phyloP scores from a whole-genome alignment of 306 rosid species.

The Vachellia collinsii region DNA sequence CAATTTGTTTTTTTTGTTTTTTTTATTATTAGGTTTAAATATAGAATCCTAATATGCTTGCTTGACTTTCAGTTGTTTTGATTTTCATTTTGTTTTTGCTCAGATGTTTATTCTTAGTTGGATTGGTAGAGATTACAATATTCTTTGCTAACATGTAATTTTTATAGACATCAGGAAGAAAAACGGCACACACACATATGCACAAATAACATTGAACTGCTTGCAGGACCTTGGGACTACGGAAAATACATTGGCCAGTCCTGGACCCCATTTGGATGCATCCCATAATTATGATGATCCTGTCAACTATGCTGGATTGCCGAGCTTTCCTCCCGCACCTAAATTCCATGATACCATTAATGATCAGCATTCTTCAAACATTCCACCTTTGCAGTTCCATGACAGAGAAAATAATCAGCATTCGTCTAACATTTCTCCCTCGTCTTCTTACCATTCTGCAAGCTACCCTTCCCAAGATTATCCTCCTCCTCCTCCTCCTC shows the following conservation, averaged over 20 bases:
- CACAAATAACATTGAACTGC: conserved; percentile 34
- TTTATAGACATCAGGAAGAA: background rate
- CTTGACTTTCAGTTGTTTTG: conserved; percentile 16
- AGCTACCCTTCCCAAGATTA: conserved; percentile 67
- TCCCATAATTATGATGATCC: conserved; percentile 50
- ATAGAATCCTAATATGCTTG: background rate
- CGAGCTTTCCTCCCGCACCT: conserved; percentile 48
- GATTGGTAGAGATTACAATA: background rate
- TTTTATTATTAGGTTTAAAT: background rate
- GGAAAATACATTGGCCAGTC: conserved; percentile 49
- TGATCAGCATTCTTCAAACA: conserved; percentile 46
- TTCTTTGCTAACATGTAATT: background rate
- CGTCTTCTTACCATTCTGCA: conserved; percentile 64
- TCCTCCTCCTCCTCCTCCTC: conserved; percentile 57
- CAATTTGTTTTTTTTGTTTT: background rate
- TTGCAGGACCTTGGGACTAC: conserved; percentile 69
- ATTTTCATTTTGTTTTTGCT: background rate
- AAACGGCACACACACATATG: background rate
- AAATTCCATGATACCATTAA: conserved; percentile 50
- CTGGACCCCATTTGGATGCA: conserved; percentile 57
- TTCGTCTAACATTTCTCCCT: conserved; percentile 49
- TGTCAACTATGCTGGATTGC: conserved; percentile 45
- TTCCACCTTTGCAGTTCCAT: conserved; percentile 58
- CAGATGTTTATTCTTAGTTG: background rate
- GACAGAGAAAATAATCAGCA: conserved; percentile 55